phyloP scores from a whole-genome alignment of 1,139 yeast genomes.

The Yamadazyma diddensiae region DNA sequence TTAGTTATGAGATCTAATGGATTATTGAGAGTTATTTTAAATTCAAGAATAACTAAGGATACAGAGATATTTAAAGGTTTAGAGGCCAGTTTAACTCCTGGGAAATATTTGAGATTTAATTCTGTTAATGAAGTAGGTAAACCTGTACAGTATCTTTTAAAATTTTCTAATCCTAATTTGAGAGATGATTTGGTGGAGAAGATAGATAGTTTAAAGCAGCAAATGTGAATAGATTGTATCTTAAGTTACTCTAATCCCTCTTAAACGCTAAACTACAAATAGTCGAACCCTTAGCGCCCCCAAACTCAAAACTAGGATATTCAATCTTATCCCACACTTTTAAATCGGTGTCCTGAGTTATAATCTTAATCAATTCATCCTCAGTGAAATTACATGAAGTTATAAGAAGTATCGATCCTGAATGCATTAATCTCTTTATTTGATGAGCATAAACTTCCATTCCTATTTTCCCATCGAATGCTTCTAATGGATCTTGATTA shows the following conservation, averaged over 20 bases:
- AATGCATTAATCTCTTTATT: slow-evolving; percentile 54
- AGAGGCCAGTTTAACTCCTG: slow-evolving; percentile 76
- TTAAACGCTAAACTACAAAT: slow-evolving; percentile 83
- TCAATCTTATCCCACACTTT: slow-evolving; percentile 59
- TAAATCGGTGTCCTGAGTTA: slow-evolving; percentile 40
- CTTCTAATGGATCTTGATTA: slow-evolving; percentile 51
- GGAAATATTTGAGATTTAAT: slow-evolving; percentile 74
- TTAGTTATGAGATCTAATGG: slow-evolving; percentile 92
- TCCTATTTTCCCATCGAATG: slow-evolving; percentile 45
- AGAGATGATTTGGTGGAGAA: slow-evolving; percentile 58
- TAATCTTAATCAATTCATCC: slow-evolving; percentile 58
- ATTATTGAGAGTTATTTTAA: slow-evolving; percentile 75
- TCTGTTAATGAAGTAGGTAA: slow-evolving; percentile 46
- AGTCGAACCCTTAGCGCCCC: slow-evolving; percentile 84
- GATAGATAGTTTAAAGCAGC: slow-evolving; percentile 38
- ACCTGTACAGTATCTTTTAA: slow-evolving; percentile 82
- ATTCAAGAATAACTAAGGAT: slow-evolving; percentile 57
- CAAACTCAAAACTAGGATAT: slow-evolving; percentile 84
- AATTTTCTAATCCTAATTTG: slow-evolving; percentile 60
- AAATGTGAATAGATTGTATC: slow-evolving; percentile 5
- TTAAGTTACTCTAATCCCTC: slow-evolving; percentile 20
- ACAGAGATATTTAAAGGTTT: slow-evolving; percentile 73
- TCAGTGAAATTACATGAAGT: slow-evolving; percentile 97
- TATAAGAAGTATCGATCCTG: slow-evolving; percentile 62
- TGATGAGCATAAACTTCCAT: slow-evolving; percentile 62